Evolutionary conservation across 2,329 filamentous ascomycete species (phyloP), one percentile per base, ranked within the genome.

Genomic region (Aspergillus spinulosporus): DNA sequence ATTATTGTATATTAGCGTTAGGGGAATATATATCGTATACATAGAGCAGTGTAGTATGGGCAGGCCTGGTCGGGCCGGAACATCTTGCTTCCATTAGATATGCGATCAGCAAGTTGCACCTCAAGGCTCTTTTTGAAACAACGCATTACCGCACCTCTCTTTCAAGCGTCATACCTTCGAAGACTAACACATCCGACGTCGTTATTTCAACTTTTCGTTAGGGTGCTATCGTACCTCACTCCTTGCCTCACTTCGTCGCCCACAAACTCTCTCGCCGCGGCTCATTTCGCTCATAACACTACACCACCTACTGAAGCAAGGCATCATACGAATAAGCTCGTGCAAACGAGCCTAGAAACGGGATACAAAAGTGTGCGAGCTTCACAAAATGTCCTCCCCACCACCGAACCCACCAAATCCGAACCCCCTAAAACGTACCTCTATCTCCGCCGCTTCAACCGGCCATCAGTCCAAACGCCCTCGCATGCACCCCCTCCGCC

Each of bases 401-500:
- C 72, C 72, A 11, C 65, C 66, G 21, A 47, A 47, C n/a, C 45
- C 29, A 15, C 45, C 45, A 5, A 36, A 47, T n/a, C 65, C 64
- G 11, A 73, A 74, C 49, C 68, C 74, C 4, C 70, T 75, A 50
- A 77, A 77, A 64, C 72, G 75, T 39, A 64, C 73, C 9, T 77
- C 75, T 2, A 70, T 76, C 54, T 74, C 74, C 53, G 73, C 72
- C 7, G 62, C 71, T 43, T 55, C 65, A 36, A 21, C 14, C 31
- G 21, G 45, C 44, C 75, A 75, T 5, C 65, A 68, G 39, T 69
- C 70, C 52, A 70, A 69, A 59, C 67, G 62, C 28, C 62, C 67
- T 60, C 74, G 74, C 61, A 72, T 76, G 64, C 77, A 79, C 60
- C 77, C 77, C 12, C 75, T 79, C 52, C 73, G 76, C 37, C 76